Base-by-base conservation (phyloP, 441 rosid genomes). In the Corymbia calophylla region DNA sequence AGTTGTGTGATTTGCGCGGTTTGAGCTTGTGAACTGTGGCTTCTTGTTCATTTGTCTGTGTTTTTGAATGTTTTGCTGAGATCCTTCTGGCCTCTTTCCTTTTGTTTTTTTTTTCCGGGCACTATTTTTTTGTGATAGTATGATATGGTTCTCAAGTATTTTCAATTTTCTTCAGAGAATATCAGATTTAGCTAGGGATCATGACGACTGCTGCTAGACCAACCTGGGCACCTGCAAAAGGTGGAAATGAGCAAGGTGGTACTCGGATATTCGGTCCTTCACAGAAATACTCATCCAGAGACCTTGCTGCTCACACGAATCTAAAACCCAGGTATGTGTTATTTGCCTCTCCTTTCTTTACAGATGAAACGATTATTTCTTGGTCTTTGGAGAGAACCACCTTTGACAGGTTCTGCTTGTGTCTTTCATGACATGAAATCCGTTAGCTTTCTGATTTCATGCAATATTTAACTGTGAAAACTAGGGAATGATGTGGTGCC, bases 181-280 rank as follows among this genome's bases (percentile, higher is more conserved):
- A 7, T 77, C 27, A 7, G 51, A 25, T 44, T 44, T 64, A 66
- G 87, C 53, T n/a, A 86, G 90, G 85, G 82, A 90, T 80, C 66
- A 97, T 96, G 99, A 98, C 99, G 87, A 96, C 99, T 47, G 99
- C 99, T 18, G 99, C 99, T 87, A 90, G 99, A 89, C 99, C 99
- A 9, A 98, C 99, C 6, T 98, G 99, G 99, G 98, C 98, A 47
- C 99, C 99, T 68, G 99, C 99, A 1, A 98, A 98, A 94, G 99
- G 99, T 89, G 99, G 99, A 23, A 95, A 97, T 88, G 99, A 98
- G 93, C 99, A 97, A 88, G 99, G 99, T 13, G 99, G 99, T 70
- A 95, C 99, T 88, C 95, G 99, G 81, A 96, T 98, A 60, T 98
- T 98, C 23, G 99, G 99, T 49, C 98, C 99, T 3, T 98, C 99